A percentile compares a stretch with the other conserved stretches of the same genome.
phyloP scores from a whole-genome alignment of 257 asterid genomes.

The Avicennia marina region DNA sequence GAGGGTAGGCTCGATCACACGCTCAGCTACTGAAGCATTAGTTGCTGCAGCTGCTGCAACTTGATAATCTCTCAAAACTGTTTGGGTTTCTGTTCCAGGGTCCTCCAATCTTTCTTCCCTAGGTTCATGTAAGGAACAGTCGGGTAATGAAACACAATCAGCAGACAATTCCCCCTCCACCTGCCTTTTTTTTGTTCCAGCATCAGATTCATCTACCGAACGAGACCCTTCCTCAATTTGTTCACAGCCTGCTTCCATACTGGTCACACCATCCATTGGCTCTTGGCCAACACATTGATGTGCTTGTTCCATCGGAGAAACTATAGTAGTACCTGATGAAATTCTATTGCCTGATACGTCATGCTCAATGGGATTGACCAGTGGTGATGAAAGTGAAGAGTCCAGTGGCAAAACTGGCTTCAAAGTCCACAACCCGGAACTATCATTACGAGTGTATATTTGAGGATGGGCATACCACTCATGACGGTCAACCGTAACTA shows the following conservation, averaged over 20 bases:
- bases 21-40: conserved; percentile 90
- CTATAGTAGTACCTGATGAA: conserved; percentile 47
- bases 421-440: conserved; percentile 78
- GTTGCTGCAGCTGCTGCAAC: conserved; percentile 64
- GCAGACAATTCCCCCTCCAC: conserved; percentile 66
- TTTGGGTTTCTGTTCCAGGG: conserved; percentile 44
- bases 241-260: conserved; percentile 75
- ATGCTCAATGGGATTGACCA: conserved; percentile 30
- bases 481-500: conserved; percentile 93
- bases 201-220: conserved; percentile 64
- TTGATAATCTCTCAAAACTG: conserved; percentile 54
- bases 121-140: conserved; percentile 51
- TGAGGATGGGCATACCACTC: conserved; percentile 99
- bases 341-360: conserved; percentile 33
- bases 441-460: conserved; percentile 79
- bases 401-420: conserved; percentile 68
- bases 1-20: conserved; percentile 87
- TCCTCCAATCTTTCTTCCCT: conserved; percentile 60
- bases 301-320: conserved; percentile 52
- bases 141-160: conserved; percentile 53
- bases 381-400: conserved; percentile 47
- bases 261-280: conserved; percentile 59
- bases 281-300: conserved; percentile 57
- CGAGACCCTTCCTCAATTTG: conserved; percentile 47
- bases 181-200: conserved; percentile 79